Evolutionary conservation across 345 rosid species (phyloP).

Genomic region (Rhizophora mangle): DNA sequence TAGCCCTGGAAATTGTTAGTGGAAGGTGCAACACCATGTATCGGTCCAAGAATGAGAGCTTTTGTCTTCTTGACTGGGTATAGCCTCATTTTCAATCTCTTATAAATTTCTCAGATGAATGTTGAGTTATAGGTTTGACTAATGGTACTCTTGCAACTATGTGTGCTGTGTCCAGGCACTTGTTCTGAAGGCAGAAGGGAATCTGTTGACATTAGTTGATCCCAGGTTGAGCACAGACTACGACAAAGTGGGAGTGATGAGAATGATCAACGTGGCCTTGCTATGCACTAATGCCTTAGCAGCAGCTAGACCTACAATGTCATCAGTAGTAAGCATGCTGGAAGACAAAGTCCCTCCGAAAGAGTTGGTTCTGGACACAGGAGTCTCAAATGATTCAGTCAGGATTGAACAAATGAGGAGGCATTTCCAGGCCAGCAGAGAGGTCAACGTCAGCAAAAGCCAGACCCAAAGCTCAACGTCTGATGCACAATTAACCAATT

Average conservation of each 20-base stretch:
- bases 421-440: slow-evolving; percentile 22
- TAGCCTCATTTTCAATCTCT: no score
- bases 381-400: not conserved
- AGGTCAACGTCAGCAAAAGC: slow-evolving; percentile 9
- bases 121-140: no score
- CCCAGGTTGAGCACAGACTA: no score
- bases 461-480: slow-evolving; percentile 12
- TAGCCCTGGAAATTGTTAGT: no score
- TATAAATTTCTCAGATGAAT: no score
- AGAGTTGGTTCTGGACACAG: slow-evolving; percentile 11
- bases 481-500: slow-evolving; percentile 32
- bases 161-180: no score
- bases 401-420: slow-evolving; percentile 33
- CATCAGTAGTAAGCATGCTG: slow-evolving; percentile 56
- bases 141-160: no score
- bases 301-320: slow-evolving; percentile 46
- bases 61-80: no score
- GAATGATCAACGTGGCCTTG: slow-evolving; percentile 45
- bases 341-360: slow-evolving; percentile 39
- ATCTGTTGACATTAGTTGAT: no score
- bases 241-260: slow-evolving; percentile 38
- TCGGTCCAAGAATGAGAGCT: no score
- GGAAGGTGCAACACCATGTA: no score
- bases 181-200: no score
- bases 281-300: slow-evolving; percentile 41